phyloP scores from a whole-genome alignment of 768 basidiomycete species.

The Exidia glandulosa region DNA sequence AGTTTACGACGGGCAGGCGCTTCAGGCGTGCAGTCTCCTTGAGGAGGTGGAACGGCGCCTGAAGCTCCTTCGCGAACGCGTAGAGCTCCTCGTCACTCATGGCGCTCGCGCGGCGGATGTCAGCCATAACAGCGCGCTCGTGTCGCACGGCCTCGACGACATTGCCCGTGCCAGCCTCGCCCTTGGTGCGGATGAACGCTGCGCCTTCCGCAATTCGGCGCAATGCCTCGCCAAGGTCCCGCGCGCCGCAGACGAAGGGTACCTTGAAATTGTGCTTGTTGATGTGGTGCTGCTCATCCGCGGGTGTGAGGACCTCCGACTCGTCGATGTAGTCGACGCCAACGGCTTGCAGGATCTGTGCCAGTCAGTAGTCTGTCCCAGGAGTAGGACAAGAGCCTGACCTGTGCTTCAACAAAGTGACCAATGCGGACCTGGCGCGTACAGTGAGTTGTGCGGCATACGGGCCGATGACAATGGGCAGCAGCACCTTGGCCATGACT shows the following conservation, averaged over 20 bases:
- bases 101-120: constrained; percentile 74
- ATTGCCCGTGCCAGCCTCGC: constrained; percentile 82
- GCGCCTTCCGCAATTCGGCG: constrained; percentile 96
- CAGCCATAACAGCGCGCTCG: constrained; percentile 68
- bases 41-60: constrained; percentile 88
- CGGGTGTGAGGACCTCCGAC: constrained; percentile 70
- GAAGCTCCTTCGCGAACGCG: constrained; percentile 81
- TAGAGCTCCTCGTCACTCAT: constrained; percentile 97
- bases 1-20: constrained; percentile 90
- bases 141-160: constrained; percentile 93
- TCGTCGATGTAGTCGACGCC: constrained; percentile 84
- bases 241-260: constrained; percentile 93
- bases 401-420: constrained; percentile 95
- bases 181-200: constrained; percentile 97
- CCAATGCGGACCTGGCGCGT: constrained; percentile 97
- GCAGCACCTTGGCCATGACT: constrained; percentile 31
- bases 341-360: constrained; percentile 80
- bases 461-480: not conserved
- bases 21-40: constrained; percentile 94
- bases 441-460: constrained; percentile 33
- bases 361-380: not conserved
- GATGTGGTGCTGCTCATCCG: constrained; percentile 93
- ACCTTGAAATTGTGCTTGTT: constrained; percentile 94
- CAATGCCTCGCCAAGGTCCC: constrained; percentile 90
- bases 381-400: constrained; percentile 16